These are phyloP conservation scores for Heliophila coronopifolia DNA, from an alignment of 441 rosid species.

Conservation along the genomic window DNA sequence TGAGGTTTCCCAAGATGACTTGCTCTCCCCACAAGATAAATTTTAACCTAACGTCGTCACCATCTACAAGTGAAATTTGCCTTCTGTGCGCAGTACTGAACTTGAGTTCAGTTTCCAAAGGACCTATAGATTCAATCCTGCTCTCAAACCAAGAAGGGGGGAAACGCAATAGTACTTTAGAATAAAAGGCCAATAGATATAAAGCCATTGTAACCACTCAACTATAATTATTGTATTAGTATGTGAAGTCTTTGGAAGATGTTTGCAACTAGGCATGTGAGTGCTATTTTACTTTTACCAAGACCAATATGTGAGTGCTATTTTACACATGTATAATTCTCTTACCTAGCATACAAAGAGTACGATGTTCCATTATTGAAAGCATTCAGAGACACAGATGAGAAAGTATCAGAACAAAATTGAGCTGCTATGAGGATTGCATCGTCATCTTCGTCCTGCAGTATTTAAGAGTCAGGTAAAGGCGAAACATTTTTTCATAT, in stretches of 20 bases:
- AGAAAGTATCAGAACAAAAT: conserved; percentile 78
- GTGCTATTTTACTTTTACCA: conserved; percentile 11
- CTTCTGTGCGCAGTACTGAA: conserved; percentile 50
- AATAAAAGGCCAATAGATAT: not conserved
- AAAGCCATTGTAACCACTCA: conserved; percentile 10
- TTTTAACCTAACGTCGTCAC: conserved; percentile 52
- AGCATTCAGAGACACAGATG: conserved; percentile 61
- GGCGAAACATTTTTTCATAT: conserved; percentile 6
- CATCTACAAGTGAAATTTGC: conserved; percentile 66
- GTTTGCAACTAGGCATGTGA: conserved; percentile 16
- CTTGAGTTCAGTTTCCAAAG: conserved; percentile 55
- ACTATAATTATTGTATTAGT: not conserved
- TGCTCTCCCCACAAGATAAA: conserved; percentile 94
- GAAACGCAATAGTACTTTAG: not conserved
- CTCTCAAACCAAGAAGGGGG: conserved; percentile 15
- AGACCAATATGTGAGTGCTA: conserved; percentile 6
- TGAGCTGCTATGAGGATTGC: conserved; percentile 74
- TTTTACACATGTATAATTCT: not conserved
- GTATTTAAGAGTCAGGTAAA: conserved; percentile 15
- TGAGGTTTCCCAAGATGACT: conserved; percentile 62
- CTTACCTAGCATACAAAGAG: conserved; percentile 80
- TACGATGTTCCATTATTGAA: conserved; percentile 53
- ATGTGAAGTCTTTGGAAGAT: not conserved
- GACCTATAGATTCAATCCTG: conserved; percentile 82
- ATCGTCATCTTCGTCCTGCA: conserved; percentile 85